A percentile compares a stretch with the other conserved stretches of the same genome.
Evolutionary conservation across 148 eudicot genomes (phyloP).

Genomic region (Cornus kousa): DNA sequence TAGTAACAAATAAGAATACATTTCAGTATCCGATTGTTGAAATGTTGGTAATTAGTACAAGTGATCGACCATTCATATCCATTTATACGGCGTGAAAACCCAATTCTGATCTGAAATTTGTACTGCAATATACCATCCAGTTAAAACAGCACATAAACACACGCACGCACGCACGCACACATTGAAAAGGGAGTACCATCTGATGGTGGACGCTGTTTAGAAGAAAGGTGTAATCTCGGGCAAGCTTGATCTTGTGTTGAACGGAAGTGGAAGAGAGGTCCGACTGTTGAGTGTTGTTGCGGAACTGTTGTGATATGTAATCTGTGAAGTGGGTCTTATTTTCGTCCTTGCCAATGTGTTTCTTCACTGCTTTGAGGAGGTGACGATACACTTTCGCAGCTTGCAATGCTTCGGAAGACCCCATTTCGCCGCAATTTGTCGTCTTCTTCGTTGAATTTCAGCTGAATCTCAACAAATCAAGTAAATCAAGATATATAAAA

Average conservation of each 20-base stretch:
- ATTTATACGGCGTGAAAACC: not conserved
- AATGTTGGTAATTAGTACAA: not conserved
- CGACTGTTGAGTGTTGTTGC: constrained; percentile 32
- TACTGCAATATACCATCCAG: not conserved
- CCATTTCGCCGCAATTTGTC: constrained; percentile 33
- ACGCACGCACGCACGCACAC: too few species aligned
- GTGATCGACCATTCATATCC: not conserved
- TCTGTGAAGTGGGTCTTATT: constrained; percentile 61
- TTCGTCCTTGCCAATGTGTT: constrained; percentile 67
- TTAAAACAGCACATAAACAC: not conserved
- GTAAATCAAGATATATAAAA: not conserved
- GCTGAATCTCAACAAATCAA: not conserved
- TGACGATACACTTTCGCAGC: constrained; percentile 59
- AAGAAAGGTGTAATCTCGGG: constrained; percentile 58
- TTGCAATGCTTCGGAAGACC: constrained; percentile 47
- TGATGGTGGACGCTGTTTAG: constrained; percentile 86
- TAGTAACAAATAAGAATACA: too few species aligned
- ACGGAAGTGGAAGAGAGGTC: constrained; percentile 41
- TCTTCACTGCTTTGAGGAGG: constrained; percentile 70
- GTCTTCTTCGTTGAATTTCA: not conserved
- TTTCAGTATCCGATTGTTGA: not conserved
- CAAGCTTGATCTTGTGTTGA: constrained; percentile 64
- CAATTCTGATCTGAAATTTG: not conserved
- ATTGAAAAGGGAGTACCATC: constrained; percentile 40
- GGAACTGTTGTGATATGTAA: constrained; percentile 60